Evolutionary conservation across 176 grass and related monocot genomes (phyloP), one percentile per base, ranked within the genome.

Genomic region (Oryza punctata): DNA sequence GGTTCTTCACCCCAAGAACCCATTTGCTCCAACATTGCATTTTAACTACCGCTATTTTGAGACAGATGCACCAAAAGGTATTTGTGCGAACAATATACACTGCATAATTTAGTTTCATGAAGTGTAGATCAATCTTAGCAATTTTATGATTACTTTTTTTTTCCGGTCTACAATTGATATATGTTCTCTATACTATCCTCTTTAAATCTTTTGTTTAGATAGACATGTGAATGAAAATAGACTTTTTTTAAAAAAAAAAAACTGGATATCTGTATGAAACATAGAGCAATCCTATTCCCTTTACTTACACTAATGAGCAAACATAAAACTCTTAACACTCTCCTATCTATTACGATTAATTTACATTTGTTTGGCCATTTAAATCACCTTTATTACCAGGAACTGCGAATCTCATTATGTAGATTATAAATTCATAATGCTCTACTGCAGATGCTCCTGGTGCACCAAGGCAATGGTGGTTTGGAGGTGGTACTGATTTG

Each of bases 41-140:
- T 99, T 99, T 70, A 99, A 99, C 78, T 99, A 99, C 52, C 93
- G 97, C 8, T 99, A 99, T 75, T 99, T 99, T 76, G 97, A 99
- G 88, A 99, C 97, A 7, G 97, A 99, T 92, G 97, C 97, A 81
- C 91, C 93, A 24, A 67, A 96, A 99, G 97, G 97, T 99, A 89
- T 38, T 0, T 65, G 7, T 74, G 6, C 23, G 11, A 67, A 1
- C 4, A 77, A 67, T 59, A 5, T 19, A 11, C 8, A 27, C 37
- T 45, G 44, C 11, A n/a, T 28, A 49, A 68, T 90, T 25, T 35
- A 26, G 9, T 27, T 60, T 79, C 57, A 14, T 43, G 6, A 23
- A 25, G 4, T 2, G 9, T 2, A 16, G 2, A 7, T 11, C 57
- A 44, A 82, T 33, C 63, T 63, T 11, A 82, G 37, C 32, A 12